These are phyloP conservation scores for Cutaneotrichosporon cavernicola DNA, from an alignment of 1,284 basidiomycete species.

Conservation along the genomic window DNA sequence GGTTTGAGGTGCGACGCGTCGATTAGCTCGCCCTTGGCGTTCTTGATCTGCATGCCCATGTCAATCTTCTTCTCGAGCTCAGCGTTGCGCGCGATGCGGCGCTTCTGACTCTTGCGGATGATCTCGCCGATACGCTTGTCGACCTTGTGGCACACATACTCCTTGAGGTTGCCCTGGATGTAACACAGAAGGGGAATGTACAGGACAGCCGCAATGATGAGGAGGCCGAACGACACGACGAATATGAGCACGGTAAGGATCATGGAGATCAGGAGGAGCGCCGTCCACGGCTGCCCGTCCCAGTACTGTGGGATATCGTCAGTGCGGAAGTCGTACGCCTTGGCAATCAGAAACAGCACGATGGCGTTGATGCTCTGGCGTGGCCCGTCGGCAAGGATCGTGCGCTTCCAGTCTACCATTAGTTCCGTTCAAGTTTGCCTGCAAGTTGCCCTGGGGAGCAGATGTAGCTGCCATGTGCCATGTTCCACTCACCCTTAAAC, in stretches of 20 bases:
- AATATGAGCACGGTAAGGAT: conserved; percentile 89
- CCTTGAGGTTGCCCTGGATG: conserved; percentile 95
- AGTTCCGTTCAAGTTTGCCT: background rate
- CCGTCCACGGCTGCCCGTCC: conserved; percentile 56
- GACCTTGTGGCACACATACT: conserved; percentile 98
- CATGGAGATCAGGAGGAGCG: conserved; percentile 79
- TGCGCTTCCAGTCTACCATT: conserved; percentile 82
- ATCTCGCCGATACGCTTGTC: conserved; percentile 95
- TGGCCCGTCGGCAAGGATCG: conserved; percentile 92
- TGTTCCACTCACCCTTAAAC: conserved; percentile 77
- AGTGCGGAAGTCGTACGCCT: conserved; percentile 54
- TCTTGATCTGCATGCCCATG: conserved; percentile 82
- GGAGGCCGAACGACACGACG: conserved; percentile 73
- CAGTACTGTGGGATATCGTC: conserved; percentile 30
- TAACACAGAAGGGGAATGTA: conserved; percentile 92
- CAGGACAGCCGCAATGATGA: conserved; percentile 78
- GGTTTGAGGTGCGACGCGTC: conserved; percentile 68
- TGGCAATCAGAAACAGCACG: conserved; percentile 86
- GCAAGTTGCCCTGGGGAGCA: conserved; percentile 19
- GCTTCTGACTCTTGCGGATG: conserved; percentile 86
- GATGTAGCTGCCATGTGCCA: background rate
- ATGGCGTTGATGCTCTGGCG: conserved; percentile 95
- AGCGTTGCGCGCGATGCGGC: conserved; percentile 76
- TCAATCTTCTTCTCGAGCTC: conserved; percentile 87
- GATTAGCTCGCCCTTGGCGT: conserved; percentile 84